Conservation (phyloP, 108 stramenopile genomes). For the Mediolabrus comicus region DNA sequence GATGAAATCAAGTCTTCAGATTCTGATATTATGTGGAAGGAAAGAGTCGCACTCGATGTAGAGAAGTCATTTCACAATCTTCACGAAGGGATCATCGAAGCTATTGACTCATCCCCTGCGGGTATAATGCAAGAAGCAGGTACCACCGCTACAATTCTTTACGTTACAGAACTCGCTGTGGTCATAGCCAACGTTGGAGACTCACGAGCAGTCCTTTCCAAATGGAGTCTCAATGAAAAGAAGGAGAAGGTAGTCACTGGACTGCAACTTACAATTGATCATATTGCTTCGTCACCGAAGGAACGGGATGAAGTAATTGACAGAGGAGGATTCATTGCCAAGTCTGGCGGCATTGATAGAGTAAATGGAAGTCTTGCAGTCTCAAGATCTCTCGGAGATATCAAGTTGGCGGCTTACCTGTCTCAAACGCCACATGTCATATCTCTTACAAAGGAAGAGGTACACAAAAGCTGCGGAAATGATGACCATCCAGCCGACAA, state of each 20-base stretch:
- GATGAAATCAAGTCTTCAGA: conserved; percentile 2
- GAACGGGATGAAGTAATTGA: conserved; percentile 61
- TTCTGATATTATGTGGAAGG: conserved; percentile 38
- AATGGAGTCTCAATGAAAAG: conserved; percentile 28
- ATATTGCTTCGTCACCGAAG: conserved; percentile 69
- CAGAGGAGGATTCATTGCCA: conserved; percentile 71
- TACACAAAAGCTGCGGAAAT: conserved; percentile 43
- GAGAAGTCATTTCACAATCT: conserved; percentile 56
- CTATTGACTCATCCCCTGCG: conserved; percentile 44
- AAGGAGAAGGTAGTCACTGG: conserved; percentile 33
- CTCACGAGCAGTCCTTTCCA: conserved; percentile 83
- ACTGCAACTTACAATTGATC: conserved; percentile 83
- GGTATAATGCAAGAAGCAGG: conserved; percentile 75
- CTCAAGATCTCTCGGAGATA: conserved; percentile 86
- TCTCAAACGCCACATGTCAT: conserved; percentile 74
- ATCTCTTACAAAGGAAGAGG: conserved; percentile 51
- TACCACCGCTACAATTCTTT: conserved; percentile 75
- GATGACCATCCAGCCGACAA: not conserved
- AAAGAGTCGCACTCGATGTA: conserved; percentile 38
- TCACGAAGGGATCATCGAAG: conserved; percentile 62
- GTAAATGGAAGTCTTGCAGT: conserved; percentile 93
- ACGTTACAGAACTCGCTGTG: conserved; percentile 63
- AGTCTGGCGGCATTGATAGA: conserved; percentile 56
- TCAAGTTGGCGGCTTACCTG: conserved; percentile 51
- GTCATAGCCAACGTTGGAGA: conserved; percentile 91